Percentiles rank a stretch among this genome's conserved stretches.
Evolutionary conservation across 345 rosid genomes (phyloP).

Genomic region (Hibiscus trionum): DNA sequence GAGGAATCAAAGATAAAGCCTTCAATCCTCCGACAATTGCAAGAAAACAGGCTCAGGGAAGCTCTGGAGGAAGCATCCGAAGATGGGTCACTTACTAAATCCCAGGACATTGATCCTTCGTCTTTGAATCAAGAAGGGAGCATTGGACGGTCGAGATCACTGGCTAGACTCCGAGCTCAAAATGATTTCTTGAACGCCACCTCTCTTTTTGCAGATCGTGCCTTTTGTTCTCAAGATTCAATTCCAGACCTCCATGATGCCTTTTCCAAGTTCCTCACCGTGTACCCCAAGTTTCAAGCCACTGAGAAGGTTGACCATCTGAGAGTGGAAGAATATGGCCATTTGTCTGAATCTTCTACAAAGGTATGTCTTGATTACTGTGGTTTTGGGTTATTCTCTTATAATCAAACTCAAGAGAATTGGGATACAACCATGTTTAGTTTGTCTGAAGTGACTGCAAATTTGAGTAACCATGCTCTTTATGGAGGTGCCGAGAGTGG

Average conservation of each 20-base stretch:
- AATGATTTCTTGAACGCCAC: no score
- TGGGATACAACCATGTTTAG: constrained; percentile 75
- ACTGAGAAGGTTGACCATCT: constrained; percentile 63
- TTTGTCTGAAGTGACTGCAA: constrained; percentile 79
- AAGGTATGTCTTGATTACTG: constrained; percentile 96
- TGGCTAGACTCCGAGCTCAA: no score
- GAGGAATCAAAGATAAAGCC: constrained; percentile 38
- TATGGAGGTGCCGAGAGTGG: constrained; percentile 79
- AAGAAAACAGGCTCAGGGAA: constrained; percentile 69
- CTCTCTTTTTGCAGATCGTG: no score
- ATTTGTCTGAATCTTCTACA: constrained; percentile 43
- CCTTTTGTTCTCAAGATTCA: neutral
- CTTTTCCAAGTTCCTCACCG: constrained; percentile 4
- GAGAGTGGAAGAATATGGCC: constrained; percentile 60
- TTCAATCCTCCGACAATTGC: constrained; percentile 51
- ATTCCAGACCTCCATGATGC: no score
- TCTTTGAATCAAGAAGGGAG: no score
- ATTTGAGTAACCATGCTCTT: constrained; percentile 76
- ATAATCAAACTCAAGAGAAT: constrained; percentile 52
- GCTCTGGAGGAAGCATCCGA: constrained; percentile 91
- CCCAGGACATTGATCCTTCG: constrained; percentile 48
- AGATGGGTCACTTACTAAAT: constrained; percentile 65
- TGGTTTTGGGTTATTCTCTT: constrained; percentile 81
- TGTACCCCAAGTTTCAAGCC: constrained; percentile 73
- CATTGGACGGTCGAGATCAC: neutral